These are phyloP conservation scores for Pseudopithomyces maydicus DNA, from an alignment of 2,329 filamentous ascomycete genomes.

Conservation along the genomic window DNA sequence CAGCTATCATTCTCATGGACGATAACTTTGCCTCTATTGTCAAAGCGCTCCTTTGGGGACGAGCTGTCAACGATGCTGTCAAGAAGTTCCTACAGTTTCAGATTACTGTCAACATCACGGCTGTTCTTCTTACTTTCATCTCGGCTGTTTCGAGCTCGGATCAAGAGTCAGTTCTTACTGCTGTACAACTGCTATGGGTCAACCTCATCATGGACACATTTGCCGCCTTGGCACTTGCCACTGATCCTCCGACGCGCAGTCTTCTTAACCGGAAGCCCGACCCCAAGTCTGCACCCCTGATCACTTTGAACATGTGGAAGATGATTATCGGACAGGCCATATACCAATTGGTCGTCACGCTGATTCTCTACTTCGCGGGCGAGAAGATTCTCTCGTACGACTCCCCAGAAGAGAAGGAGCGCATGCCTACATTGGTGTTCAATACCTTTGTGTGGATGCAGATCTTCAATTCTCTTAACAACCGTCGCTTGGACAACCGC, in stretches of 20 bases:
- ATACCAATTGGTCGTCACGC: conserved; percentile 80
- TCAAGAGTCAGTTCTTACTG: conserved; percentile 78
- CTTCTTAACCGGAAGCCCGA: conserved; percentile 82
- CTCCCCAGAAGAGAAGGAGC: conserved; percentile 50
- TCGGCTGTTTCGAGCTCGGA: conserved; percentile 74
- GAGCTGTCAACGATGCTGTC: conserved; percentile 41
- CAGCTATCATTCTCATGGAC: conserved; percentile 81
- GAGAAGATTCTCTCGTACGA: conserved; percentile 64
- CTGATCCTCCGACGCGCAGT: conserved; percentile 82
- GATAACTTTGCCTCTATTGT: conserved; percentile 83
- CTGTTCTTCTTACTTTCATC: conserved; percentile 84
- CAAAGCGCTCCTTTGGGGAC: conserved; percentile 77
- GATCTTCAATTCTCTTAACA: conserved; percentile 98
- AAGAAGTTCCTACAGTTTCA: conserved; percentile 57
- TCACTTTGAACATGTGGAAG: conserved; percentile 94
- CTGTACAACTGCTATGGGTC: conserved; percentile 93
- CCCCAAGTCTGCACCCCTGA: conserved; percentile 73
- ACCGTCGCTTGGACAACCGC: conserved; percentile 89
- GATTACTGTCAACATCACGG: conserved; percentile 88
- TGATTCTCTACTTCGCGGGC: conserved; percentile 81
- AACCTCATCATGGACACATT: conserved; percentile 98
- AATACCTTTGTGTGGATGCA: conserved; percentile 99
- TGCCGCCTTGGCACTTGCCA: conserved; percentile 84
- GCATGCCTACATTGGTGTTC: conserved; percentile 82
- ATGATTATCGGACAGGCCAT: conserved; percentile 95